Percentiles rank a stretch among this genome's conserved stretches.
Conservation (phyloP, 208 protist species). For the Acanthamoeba castellanii region DNA sequence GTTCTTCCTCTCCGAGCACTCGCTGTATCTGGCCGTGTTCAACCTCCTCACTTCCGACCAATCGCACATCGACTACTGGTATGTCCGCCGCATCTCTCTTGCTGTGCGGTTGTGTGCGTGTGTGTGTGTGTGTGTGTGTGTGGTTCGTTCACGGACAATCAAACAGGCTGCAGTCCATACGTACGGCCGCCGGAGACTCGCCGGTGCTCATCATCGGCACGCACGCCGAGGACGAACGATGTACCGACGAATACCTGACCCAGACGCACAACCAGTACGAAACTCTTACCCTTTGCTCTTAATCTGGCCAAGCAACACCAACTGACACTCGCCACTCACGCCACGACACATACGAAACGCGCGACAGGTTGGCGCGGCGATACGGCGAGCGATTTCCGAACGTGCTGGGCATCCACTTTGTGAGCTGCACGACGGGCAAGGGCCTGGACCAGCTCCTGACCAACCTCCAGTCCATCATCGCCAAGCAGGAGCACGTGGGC, state of each 20-base stretch:
- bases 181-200: not conserved
- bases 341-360: not conserved
- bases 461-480: conserved; percentile 12
- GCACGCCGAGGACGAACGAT: conserved; percentile 14
- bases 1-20: conserved; percentile 56
- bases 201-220: conserved; percentile 62
- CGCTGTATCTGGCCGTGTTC: conserved; percentile 60
- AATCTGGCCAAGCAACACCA: too few species aligned
- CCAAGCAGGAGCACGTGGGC: conserved; percentile 66
- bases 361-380: not conserved
- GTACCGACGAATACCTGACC: conserved; percentile 41
- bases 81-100: not conserved
- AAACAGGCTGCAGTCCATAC: conserved; percentile 39
- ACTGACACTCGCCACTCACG: not conserved
- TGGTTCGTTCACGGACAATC: not conserved
- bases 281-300: not conserved
- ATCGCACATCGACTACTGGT: conserved; percentile 61
- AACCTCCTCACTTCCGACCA: conserved; percentile 38
- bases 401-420: conserved; percentile 58
- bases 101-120: not conserved
- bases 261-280: not conserved
- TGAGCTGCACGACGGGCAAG: conserved; percentile 54
- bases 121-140: not conserved
- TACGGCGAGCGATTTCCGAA: conserved; percentile 51
- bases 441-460: conserved; percentile 30